A percentile compares a stretch with the other conserved stretches of the same genome.
These are phyloP conservation scores for Castanea crenata DNA, from an alignment of 306 rosid genomes.

Conservation along the genomic window DNA sequence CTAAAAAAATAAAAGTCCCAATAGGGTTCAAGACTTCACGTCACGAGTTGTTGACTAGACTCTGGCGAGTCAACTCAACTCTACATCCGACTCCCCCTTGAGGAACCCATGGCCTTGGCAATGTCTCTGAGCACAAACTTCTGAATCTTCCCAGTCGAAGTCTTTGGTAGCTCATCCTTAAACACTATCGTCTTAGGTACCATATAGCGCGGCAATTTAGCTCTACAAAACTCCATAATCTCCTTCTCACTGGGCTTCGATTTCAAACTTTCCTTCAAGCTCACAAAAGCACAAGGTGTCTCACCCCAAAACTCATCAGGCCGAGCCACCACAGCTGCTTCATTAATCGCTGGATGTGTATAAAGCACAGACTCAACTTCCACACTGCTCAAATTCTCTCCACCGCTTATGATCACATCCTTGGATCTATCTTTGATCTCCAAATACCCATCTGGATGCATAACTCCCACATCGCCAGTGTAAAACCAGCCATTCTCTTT, in stretches of 20 bases:
- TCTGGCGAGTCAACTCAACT: background rate
- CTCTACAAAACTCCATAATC: constrained; percentile 47
- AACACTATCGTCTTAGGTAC: constrained; percentile 63
- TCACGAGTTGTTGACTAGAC: background rate
- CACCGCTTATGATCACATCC: constrained; percentile 75
- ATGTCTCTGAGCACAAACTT: constrained; percentile 48
- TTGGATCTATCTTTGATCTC: constrained; percentile 72
- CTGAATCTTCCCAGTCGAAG: constrained; percentile 68
- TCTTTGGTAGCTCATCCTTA: constrained; percentile 58
- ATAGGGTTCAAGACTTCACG: no score
- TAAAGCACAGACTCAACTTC: constrained; percentile 67
- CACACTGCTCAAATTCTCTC: constrained; percentile 81
- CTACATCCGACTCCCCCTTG: constrained; percentile 20
- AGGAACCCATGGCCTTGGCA: constrained; percentile 48
- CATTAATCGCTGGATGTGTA: constrained; percentile 53
- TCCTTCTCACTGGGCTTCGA: constrained; percentile 45
- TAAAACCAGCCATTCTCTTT: constrained; percentile 57
- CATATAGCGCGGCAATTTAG: constrained; percentile 58
- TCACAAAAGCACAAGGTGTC: constrained; percentile 76
- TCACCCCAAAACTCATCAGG: constrained; percentile 76
- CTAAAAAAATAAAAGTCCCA: no score
- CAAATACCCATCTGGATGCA: constrained; percentile 68
- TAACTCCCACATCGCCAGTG: constrained; percentile 70
- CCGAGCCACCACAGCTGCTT: constrained; percentile 74
- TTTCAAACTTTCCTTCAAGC: constrained; percentile 40